These are phyloP conservation scores for Carex kokanica DNA, from an alignment of 176 grass and related monocot species.

Conservation along the genomic window DNA sequence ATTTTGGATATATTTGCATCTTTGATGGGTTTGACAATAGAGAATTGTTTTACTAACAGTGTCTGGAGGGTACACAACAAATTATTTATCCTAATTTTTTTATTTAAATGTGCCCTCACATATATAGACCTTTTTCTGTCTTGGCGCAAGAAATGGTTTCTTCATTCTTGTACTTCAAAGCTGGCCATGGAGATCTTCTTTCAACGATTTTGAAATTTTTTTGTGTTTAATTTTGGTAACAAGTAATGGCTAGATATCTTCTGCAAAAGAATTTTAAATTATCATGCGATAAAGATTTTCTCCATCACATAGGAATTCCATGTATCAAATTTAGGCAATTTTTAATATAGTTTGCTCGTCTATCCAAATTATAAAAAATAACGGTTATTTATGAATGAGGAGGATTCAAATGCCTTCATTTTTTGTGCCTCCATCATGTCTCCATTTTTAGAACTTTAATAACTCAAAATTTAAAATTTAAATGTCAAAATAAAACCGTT, in stretches of 20 bases:
- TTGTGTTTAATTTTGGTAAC: neutral
- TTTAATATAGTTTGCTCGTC: no score
- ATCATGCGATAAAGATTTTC: neutral
- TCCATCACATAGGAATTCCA: neutral
- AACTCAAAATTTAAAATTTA: no score
- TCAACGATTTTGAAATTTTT: neutral
- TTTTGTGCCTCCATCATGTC: no score
- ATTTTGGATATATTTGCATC: neutral
- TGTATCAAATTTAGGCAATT: neutral
- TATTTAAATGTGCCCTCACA: neutral
- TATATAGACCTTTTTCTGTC: neutral
- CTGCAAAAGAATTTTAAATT: neutral
- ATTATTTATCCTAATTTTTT: neutral
- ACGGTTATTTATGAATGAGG: no score
- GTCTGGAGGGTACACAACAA: neutral
- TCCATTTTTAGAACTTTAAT: no score
- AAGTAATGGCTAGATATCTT: neutral
- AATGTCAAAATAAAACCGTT: no score
- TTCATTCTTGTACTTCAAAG: neutral
- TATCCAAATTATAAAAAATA: no score
- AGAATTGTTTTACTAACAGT: neutral
- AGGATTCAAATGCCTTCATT: no score
- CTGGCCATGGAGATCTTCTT: neutral
- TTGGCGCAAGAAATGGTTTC: neutral
- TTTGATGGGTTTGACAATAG: neutral